phyloP scores from a whole-genome alignment of 1,139 yeast species.

The Candida sp. region DNA sequence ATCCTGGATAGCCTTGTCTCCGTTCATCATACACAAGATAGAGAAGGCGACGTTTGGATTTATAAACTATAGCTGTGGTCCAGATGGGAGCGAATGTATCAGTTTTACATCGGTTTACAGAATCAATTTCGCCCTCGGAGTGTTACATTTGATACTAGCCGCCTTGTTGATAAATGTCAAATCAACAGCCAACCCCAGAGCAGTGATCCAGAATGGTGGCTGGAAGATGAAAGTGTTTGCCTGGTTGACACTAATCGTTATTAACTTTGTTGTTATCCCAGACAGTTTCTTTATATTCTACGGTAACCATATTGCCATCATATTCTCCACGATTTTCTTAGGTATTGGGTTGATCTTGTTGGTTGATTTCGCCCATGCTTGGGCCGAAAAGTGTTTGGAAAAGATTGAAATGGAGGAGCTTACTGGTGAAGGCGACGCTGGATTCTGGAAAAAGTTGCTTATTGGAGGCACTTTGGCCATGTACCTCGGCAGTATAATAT shows the following conservation, averaged over 20 bases:
- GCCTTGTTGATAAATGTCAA: slow-evolving; percentile 70
- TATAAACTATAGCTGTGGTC: slow-evolving; percentile 61
- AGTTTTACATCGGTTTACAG: slow-evolving; percentile 96
- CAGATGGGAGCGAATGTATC: slow-evolving; percentile 86
- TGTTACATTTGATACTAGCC: slow-evolving; percentile 77
- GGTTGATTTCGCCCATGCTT: slow-evolving; percentile 98
- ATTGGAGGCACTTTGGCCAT: slow-evolving; percentile 87
- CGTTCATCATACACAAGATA: slow-evolving; percentile 76
- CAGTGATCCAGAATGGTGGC: slow-evolving; percentile 86
- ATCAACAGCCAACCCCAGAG: slow-evolving; percentile 80
- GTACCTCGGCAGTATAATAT: slow-evolving; percentile 75
- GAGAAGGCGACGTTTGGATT: slow-evolving; percentile 76
- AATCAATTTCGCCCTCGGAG: slow-evolving; percentile 85
- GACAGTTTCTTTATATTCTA: slow-evolving; percentile 87
- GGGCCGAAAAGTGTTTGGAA: slow-evolving; percentile 97
- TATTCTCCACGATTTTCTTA: slow-evolving; percentile 83
- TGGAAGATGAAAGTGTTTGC: slow-evolving; percentile 80
- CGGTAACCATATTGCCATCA: slow-evolving; percentile 89
- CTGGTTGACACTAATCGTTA: slow-evolving; percentile 60
- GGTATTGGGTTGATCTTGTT: slow-evolving; percentile 88
- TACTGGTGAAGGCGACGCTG: slow-evolving; percentile 54
- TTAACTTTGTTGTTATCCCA: slow-evolving; percentile 77
- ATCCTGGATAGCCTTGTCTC: slow-evolving; percentile 92
- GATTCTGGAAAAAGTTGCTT: slow-evolving; percentile 80
- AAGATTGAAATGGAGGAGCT: slow-evolving; percentile 90